These are phyloP conservation scores for Conringia planisiliqua DNA, from an alignment of 345 rosid species.

Conservation along the genomic window DNA sequence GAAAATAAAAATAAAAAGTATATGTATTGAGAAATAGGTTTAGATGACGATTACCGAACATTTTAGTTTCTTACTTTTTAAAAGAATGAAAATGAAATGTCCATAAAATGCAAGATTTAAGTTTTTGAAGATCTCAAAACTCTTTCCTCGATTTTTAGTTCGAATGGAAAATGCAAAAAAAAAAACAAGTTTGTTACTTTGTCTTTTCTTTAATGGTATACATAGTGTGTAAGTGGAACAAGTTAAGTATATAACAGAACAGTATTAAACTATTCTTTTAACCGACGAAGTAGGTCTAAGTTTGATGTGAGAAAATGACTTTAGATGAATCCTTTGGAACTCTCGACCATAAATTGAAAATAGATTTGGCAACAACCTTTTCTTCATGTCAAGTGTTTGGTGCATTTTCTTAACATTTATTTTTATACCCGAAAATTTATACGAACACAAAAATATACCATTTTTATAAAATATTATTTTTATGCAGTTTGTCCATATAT, in stretches of 20 bases:
- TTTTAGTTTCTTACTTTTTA: not conserved
- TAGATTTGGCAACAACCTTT: constrained; percentile 27
- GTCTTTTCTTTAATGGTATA: not conserved
- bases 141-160: not conserved
- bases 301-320: constrained; percentile 32
- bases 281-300: constrained; percentile 16
- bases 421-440: too few relatives aligned
- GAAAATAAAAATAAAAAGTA: not conserved
- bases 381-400: constrained; percentile 20
- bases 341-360: constrained; percentile 27
- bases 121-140: not conserved
- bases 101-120: not conserved
- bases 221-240: constrained; percentile 8
- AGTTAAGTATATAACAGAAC: constrained; percentile 27
- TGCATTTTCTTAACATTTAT: constrained; percentile 16
- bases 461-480: not conserved
- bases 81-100: not conserved
- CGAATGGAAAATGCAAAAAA: not conserved
- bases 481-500: not conserved
- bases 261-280: constrained; percentile 14
- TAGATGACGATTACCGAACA: not conserved
- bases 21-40: not conserved
- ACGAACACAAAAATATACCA: not conserved
- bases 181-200: not conserved
- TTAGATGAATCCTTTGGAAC: constrained; percentile 10